Percentiles rank a stretch among this genome's conserved stretches.
These are phyloP conservation scores for Lolium rigidum DNA, from an alignment of 176 grass and related monocot species.

Conservation along the genomic window DNA sequence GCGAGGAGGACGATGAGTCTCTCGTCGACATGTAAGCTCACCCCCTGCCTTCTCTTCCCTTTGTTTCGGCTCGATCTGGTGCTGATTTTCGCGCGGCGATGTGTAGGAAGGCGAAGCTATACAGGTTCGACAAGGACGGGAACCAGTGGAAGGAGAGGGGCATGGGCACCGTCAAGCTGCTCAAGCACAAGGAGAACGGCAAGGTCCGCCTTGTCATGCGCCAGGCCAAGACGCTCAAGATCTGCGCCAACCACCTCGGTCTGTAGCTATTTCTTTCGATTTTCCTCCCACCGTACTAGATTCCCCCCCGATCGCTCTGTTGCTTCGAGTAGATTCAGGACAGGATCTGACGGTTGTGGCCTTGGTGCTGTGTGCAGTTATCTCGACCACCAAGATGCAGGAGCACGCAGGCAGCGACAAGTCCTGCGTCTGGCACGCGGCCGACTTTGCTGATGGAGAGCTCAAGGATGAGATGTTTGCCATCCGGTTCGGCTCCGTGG, in stretches of 20 bases:
- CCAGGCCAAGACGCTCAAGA: constrained; percentile 71
- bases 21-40: constrained; percentile 63
- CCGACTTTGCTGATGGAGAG: constrained; percentile 79
- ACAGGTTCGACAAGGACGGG: constrained; percentile 65
- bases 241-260: constrained; percentile 75
- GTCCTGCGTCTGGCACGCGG: constrained; percentile 82
- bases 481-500: constrained; percentile 77
- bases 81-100: constrained; percentile 11
- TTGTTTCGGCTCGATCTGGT: background rate
- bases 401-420: constrained; percentile 86
- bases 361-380: background rate
- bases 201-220: constrained; percentile 86
- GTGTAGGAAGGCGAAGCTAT: constrained; percentile 70
- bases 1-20: constrained; percentile 74
- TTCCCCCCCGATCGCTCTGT: background rate
- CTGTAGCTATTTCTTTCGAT: background rate
- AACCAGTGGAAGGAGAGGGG: constrained; percentile 80
- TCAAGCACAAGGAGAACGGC: constrained; percentile 64
- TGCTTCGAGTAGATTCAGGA: background rate
- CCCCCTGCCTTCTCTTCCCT: background rate
- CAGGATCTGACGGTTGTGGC: background rate
- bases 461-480: constrained; percentile 84
- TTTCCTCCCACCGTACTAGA: background rate
- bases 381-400: too few species aligned
- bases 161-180: constrained; percentile 66